Percentiles rank a stretch among this genome's conserved stretches.
Evolutionary conservation across 2,329 filamentous ascomycete species (phyloP).

Genomic region (Fusarium devonianum): DNA sequence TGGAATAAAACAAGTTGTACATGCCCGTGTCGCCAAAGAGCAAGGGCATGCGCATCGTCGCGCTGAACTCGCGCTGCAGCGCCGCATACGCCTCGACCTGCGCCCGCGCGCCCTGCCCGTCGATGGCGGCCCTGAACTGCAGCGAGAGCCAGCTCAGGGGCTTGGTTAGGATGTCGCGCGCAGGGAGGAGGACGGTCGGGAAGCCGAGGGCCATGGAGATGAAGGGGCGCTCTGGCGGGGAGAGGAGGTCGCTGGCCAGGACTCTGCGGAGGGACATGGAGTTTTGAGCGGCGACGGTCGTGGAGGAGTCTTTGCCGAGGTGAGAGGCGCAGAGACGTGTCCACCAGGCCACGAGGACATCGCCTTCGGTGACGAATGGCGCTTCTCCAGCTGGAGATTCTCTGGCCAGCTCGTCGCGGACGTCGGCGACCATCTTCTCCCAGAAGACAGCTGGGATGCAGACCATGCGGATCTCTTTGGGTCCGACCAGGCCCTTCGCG

Average conservation of each 20-base stretch:
- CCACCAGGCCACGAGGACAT: background rate
- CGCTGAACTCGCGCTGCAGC: background rate
- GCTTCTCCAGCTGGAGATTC: background rate
- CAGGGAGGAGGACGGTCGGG: slow-evolving; percentile 1
- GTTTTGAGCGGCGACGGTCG: background rate
- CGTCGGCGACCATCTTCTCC: background rate
- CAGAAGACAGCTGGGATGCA: slow-evolving; percentile 10
- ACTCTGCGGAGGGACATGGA: background rate
- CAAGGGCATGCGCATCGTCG: slow-evolving; percentile 38
- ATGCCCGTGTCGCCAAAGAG: slow-evolving; percentile 45
- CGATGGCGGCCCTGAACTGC: background rate
- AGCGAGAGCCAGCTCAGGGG: slow-evolving; percentile 3
- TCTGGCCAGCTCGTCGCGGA: background rate
- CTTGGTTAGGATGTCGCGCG: background rate
- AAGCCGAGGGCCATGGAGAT: slow-evolving; percentile 8
- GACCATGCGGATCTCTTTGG: slow-evolving; percentile 14
- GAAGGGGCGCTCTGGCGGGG: background rate
- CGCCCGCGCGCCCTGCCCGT: slow-evolving; percentile 2
- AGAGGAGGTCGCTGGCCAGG: background rate
- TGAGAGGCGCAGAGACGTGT: background rate
- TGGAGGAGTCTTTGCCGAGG: background rate
- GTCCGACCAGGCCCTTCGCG: background rate
- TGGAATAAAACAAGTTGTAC: slow-evolving; percentile 44
- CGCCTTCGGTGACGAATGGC: background rate
- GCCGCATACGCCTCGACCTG: slow-evolving; percentile 7